Percentiles rank a stretch among this genome's conserved stretches.
These are phyloP conservation scores for Postia placenta DNA, from an alignment of 768 basidiomycete species.

Conservation along the genomic window DNA sequence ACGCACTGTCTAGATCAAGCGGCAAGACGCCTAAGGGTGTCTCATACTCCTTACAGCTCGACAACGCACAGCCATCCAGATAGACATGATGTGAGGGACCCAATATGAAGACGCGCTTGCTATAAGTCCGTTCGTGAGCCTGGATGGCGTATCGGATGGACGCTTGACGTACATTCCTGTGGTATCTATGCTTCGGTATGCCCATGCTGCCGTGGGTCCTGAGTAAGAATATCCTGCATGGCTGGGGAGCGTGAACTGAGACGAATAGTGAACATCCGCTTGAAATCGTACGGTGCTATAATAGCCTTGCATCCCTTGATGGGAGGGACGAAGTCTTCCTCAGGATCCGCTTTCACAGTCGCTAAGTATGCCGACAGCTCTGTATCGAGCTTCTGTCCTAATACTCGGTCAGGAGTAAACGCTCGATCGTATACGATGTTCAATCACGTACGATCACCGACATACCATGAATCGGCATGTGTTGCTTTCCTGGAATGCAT, in stretches of 20 bases:
- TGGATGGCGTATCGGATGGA: not conserved
- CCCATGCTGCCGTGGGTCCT: constrained; percentile 92
- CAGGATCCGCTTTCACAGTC: constrained; percentile 42
- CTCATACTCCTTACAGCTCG: constrained; percentile 67
- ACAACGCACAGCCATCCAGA: constrained; percentile 81
- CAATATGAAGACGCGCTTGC: constrained; percentile 89
- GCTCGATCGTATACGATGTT: not conserved
- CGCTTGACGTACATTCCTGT: constrained; percentile 62
- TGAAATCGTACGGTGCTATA: constrained; percentile 81
- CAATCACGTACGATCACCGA: constrained; percentile 45
- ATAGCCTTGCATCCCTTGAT: constrained; percentile 75
- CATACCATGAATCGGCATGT: constrained; percentile 93
- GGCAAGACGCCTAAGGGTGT: constrained; percentile 84
- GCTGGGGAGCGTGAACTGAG: constrained; percentile 32
- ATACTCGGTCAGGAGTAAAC: not conserved
- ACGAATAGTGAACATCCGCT: not conserved
- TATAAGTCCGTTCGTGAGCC: constrained; percentile 24
- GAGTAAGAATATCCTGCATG: constrained; percentile 97
- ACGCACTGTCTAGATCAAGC: constrained; percentile 74
- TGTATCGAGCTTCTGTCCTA: constrained; percentile 50
- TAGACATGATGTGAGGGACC: constrained; percentile 95
- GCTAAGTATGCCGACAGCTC: constrained; percentile 64
- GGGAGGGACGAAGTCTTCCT: constrained; percentile 54
- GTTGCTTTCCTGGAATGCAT: constrained; percentile 62
- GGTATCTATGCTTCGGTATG: constrained; percentile 84